Evolutionary conservation across 192 early-diverging fungal genomes (phyloP).

Genomic region (Phycomyces blakesleeanus): DNA sequence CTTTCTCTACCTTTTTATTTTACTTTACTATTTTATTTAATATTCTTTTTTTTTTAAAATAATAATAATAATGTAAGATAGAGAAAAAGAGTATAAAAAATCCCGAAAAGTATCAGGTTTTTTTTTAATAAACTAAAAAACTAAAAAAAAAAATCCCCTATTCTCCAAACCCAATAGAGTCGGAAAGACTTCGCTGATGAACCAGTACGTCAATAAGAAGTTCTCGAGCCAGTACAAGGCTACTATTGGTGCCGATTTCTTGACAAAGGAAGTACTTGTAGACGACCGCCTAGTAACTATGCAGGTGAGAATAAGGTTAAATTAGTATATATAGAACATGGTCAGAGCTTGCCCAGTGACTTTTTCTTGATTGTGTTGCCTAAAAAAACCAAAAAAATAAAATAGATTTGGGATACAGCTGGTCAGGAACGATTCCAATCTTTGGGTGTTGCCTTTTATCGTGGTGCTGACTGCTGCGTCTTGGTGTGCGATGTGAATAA

Average conservation of each 20-base stretch:
- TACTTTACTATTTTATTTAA: too few species aligned
- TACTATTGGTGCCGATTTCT: slow-evolving; percentile 94
- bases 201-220: slow-evolving; percentile 97
- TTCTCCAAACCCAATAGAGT: slow-evolving; percentile 50
- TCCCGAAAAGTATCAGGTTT: neutral
- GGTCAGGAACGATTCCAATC: slow-evolving; percentile 99
- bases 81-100: neutral
- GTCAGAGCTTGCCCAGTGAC: neutral
- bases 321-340: neutral
- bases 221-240: slow-evolving; percentile 99
- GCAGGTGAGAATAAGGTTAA: slow-evolving; percentile 60
- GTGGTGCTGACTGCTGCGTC: slow-evolving; percentile 98
- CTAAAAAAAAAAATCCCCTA: neutral
- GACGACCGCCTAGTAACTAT: slow-evolving; percentile 94
- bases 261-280: slow-evolving; percentile 94
- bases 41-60: too few species aligned
- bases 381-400: neutral
- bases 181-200: slow-evolving; percentile 98
- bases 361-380: neutral
- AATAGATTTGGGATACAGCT: slow-evolving; percentile 95
- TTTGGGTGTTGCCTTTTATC: slow-evolving; percentile 97
- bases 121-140: neutral
- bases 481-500: slow-evolving; percentile 97
- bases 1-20: too few species aligned
- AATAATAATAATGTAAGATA: too few species aligned